Evolutionary conservation across 805 yeast species (phyloP), one percentile per base, ranked within the genome.

Genomic region (Danielia reshetovae): DNA sequence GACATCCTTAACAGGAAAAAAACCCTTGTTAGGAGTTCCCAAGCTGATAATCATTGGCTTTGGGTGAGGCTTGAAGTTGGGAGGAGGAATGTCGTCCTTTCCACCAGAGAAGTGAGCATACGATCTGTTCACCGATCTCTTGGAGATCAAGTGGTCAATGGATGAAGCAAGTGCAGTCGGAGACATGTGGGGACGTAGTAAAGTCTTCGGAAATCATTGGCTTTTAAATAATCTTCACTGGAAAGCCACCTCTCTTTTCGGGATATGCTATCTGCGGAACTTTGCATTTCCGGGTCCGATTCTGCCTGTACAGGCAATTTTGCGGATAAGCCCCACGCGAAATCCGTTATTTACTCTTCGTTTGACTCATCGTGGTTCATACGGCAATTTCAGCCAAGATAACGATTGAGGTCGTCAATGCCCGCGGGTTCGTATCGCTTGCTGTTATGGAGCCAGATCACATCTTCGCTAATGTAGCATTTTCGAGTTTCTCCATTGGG

Each of bases 391-490:
- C n/a, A n/a, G n/a, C n/a, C n/a, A n/a, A n/a, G n/a, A n/a, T n/a
- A n/a, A n/a, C n/a, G n/a, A n/a, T 30, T 15, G 10, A 40, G 28
- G 10, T 36, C 38, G 17, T 14, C 24, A 11, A 34, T 18, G 17
- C 34, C 40, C 3, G 71, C 52, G 1, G 84, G 82, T 34, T 55
- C 60, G 51, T 57, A 77, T 4, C 43, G 52, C 2, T 46, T 60
- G 38, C 52, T 47, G 41, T 9, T 35, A 24, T 59, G 54, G 11
- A 75, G 50, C 74, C 77, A 86, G 16, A 87, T 46, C 2, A 85
- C 79, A 45, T 86, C 89, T 29, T 79, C 79, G 23, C 72, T 72
- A 5, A 85, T 67, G 42, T 74, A 85, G 11, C 74, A 65, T 24
- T 25, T 68, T 10, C 68, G 64, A 4, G 46, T 55, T 16, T 48